A percentile compares a stretch with the other conserved stretches of the same genome.
These are phyloP conservation scores for Westerdykella ornata DNA, from an alignment of 2,329 filamentous ascomycete genomes.

Conservation along the genomic window DNA sequence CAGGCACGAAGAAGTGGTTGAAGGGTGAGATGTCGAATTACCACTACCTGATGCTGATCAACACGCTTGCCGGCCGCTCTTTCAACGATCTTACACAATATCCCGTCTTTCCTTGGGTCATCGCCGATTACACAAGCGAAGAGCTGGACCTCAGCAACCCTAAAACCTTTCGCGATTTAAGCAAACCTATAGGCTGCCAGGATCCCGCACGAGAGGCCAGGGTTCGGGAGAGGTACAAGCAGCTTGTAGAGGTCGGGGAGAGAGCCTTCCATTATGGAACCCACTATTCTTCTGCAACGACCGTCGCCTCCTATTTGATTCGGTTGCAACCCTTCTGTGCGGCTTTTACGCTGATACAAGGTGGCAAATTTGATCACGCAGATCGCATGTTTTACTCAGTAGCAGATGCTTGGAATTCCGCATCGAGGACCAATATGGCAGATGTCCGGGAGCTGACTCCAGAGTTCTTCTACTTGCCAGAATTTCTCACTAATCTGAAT, in stretches of 20 bases:
- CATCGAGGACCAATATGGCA: slow-evolving; percentile 81
- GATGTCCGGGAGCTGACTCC: slow-evolving; percentile 93
- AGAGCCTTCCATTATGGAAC: slow-evolving; percentile 96
- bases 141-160: slow-evolving; percentile 83
- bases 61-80: slow-evolving; percentile 91
- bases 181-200: slow-evolving; percentile 95
- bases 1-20: slow-evolving; percentile 82
- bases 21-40: slow-evolving; percentile 97
- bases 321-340: slow-evolving; percentile 93
- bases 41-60: slow-evolving; percentile 96
- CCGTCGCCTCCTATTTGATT: slow-evolving; percentile 92
- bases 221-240: slow-evolving; percentile 76
- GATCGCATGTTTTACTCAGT: slow-evolving; percentile 94
- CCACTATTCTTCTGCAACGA: slow-evolving; percentile 98
- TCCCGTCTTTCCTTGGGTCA: slow-evolving; percentile 93
- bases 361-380: slow-evolving; percentile 92
- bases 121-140: slow-evolving; percentile 92
- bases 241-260: slow-evolving; percentile 86
- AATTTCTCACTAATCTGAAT: slow-evolving; percentile 91
- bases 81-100: slow-evolving; percentile 99
- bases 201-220: slow-evolving; percentile 66
- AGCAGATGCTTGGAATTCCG: slow-evolving; percentile 82
- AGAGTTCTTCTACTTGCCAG: slow-evolving; percentile 94
- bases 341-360: slow-evolving; percentile 87
- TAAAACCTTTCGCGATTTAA: slow-evolving; percentile 78